These are phyloP conservation scores for Passiflora organensis DNA, from an alignment of 345 rosid species.

Conservation along the genomic window DNA sequence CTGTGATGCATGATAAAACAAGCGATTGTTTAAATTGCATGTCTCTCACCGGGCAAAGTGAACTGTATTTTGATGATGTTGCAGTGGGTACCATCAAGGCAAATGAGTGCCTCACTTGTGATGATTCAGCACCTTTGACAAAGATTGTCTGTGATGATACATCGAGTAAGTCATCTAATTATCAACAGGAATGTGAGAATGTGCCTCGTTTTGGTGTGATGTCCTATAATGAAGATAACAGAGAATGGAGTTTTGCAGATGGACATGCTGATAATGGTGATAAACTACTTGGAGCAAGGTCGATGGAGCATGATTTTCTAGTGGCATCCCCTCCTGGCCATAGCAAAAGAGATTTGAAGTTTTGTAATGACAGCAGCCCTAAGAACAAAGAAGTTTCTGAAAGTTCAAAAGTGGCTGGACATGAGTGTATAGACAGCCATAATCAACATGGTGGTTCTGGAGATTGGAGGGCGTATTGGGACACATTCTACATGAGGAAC, in stretches of 20 bases:
- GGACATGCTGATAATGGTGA: slow-evolving; percentile 16
- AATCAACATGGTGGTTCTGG: slow-evolving; percentile 21
- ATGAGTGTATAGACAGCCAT: slow-evolving; percentile 18
- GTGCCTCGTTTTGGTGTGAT: slow-evolving; percentile 6
- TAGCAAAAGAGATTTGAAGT: slow-evolving; percentile 13
- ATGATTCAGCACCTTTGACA: slow-evolving; percentile 21
- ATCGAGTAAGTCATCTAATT: slow-evolving; percentile 12
- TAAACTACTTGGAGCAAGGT: slow-evolving; percentile 20
- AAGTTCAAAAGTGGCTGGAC: slow-evolving; percentile 12
- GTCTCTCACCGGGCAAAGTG: slow-evolving; percentile 45
- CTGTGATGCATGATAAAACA: slow-evolving; percentile 34
- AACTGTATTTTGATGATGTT: slow-evolving; percentile 49
- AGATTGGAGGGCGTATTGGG: slow-evolving; percentile 80
- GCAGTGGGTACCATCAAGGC: slow-evolving; percentile 35
- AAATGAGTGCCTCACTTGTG: slow-evolving; percentile 12
- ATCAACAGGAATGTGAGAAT: slow-evolving; percentile 11
- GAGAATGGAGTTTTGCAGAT: slow-evolving; percentile 17
- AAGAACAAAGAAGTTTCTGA: slow-evolving; percentile 20
- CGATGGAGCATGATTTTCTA: slow-evolving; percentile 17
- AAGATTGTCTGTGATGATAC: slow-evolving; percentile 10
- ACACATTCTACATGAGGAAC: slow-evolving; percentile 56
- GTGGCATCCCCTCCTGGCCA: slow-evolving; percentile 10
- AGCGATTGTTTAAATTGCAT: slow-evolving; percentile 42
- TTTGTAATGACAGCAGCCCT: slow-evolving; percentile 16
- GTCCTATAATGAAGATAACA: slow-evolving; percentile 18